Evolutionary conservation across 345 rosid genomes (phyloP).

Genomic region (Salix purpurea): DNA sequence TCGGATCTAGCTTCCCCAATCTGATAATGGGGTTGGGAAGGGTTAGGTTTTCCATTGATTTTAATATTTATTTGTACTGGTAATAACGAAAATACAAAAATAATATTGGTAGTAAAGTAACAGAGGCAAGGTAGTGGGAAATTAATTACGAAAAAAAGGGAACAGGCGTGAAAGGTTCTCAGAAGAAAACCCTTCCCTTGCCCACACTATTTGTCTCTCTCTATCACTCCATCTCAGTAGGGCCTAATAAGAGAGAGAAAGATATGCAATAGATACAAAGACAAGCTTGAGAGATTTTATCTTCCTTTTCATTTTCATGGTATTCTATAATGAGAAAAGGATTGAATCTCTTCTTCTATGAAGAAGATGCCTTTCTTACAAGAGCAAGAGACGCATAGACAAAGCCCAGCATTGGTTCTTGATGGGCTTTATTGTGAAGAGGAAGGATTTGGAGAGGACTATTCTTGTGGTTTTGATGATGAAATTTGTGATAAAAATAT

Average conservation of each 20-base stretch:
- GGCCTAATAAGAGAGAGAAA: neutral
- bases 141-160: conserved; percentile 7
- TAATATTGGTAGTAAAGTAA: neutral
- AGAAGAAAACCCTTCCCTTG: conserved; percentile 46
- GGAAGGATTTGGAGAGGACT: conserved; percentile 40
- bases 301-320: conserved; percentile 21
- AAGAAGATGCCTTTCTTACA: conserved; percentile 58
- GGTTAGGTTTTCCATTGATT: no score
- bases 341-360: conserved; percentile 42
- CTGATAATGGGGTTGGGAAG: no score
- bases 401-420: conserved; percentile 33
- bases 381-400: conserved; percentile 39
- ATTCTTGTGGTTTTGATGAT: conserved; percentile 9
- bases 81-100: no score
- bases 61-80: no score
- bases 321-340: conserved; percentile 47
- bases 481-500: conserved; percentile 20
- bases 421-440: conserved; percentile 74
- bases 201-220: conserved; percentile 19
- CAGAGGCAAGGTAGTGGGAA: neutral
- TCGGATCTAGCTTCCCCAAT: no score
- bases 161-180: conserved; percentile 47
- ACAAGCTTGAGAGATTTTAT: conserved; percentile 9
- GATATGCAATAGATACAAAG: conserved; percentile 1
- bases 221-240: neutral